Evolutionary conservation across 495 filamentous ascomycete species (phyloP).

Genomic region (Penicillium parvum): DNA sequence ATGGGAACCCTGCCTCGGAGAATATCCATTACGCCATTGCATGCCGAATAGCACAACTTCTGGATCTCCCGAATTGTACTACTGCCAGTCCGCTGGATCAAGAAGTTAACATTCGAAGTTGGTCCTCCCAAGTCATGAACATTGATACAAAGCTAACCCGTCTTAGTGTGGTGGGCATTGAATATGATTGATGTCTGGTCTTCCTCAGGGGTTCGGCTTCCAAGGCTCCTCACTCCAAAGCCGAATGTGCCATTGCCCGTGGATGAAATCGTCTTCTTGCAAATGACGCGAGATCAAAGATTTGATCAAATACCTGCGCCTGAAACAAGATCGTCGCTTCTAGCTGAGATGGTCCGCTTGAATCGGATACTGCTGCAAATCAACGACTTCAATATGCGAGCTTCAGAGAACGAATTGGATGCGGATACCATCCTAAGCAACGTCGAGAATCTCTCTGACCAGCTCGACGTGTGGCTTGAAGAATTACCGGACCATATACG

Average conservation of each 20-base stretch:
- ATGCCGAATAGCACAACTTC: conserved; percentile 20
- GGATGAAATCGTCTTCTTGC: conserved; percentile 24
- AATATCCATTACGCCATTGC: conserved; percentile 18
- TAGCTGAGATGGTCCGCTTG: conserved; percentile 34
- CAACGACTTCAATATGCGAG: conserved; percentile 29
- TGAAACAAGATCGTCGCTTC: conserved; percentile 13
- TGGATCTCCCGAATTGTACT: conserved; percentile 17
- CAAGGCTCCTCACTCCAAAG: conserved; percentile 20
- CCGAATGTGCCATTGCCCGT: conserved; percentile 25
- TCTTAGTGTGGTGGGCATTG: conserved; percentile 36
- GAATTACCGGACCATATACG: conserved; percentile 26
- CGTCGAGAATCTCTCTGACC: conserved; percentile 18
- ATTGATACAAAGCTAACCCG: neutral
- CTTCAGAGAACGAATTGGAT: conserved; percentile 13
- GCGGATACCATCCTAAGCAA: conserved; percentile 4
- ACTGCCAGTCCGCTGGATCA: conserved; percentile 6
- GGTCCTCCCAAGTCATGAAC: neutral
- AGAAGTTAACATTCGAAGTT: conserved; percentile 27
- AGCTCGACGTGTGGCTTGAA: conserved; percentile 28
- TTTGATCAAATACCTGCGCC: conserved; percentile 3
- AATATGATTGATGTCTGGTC: conserved; percentile 45
- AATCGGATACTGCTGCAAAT: conserved; percentile 30
- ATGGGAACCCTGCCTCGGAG: conserved; percentile 17
- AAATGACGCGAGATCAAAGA: conserved; percentile 8
- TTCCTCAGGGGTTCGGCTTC: conserved; percentile 31